Conservation (phyloP, 2,329 filamentous ascomycete species). For the Thielaviopsis musarum region DNA sequence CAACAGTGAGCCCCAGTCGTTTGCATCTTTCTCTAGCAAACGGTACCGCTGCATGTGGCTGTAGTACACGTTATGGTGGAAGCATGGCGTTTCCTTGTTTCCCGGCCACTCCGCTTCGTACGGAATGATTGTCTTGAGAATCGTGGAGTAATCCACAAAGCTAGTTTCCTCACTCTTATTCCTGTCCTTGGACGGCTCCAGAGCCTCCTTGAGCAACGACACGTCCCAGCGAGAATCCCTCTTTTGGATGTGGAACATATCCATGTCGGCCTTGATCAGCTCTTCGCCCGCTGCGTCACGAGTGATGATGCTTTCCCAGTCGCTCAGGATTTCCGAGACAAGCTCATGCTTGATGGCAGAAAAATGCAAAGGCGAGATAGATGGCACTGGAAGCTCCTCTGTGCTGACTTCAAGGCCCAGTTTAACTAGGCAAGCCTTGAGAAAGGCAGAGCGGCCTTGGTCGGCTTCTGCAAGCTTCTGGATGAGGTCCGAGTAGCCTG, state of each 20-base stretch:
- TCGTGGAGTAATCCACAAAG: constrained; percentile 55
- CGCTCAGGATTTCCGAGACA: constrained; percentile 49
- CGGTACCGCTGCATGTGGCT: constrained; percentile 53
- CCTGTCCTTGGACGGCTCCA: not conserved
- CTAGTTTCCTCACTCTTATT: constrained; percentile 27
- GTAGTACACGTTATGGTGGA: constrained; percentile 71
- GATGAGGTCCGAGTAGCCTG: constrained; percentile 55
- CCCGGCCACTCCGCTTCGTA: constrained; percentile 54
- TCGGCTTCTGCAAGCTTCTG: constrained; percentile 53
- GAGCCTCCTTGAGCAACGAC: constrained; percentile 16
- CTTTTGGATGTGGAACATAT: constrained; percentile 65
- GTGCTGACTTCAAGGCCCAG: constrained; percentile 65
- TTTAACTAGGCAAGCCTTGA: constrained; percentile 64
- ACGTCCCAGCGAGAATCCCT: constrained; percentile 43
- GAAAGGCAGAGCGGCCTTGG: constrained; percentile 50
- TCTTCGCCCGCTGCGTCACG: constrained; percentile 44
- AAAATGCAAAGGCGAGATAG: constrained; percentile 68
- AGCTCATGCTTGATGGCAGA: constrained; percentile 46
- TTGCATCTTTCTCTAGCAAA: constrained; percentile 28
- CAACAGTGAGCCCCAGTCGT: constrained; percentile 58
- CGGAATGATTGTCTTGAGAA: constrained; percentile 57
- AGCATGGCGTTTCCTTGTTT: constrained; percentile 61
- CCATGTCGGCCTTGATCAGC: constrained; percentile 63
- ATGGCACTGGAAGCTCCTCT: constrained; percentile 52
- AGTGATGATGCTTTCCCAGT: constrained; percentile 50